Percentiles rank a stretch among this genome's conserved stretches.
phyloP scores from a whole-genome alignment of 2,329 filamentous ascomycete genomes.

The Helicocarpus griseus region DNA sequence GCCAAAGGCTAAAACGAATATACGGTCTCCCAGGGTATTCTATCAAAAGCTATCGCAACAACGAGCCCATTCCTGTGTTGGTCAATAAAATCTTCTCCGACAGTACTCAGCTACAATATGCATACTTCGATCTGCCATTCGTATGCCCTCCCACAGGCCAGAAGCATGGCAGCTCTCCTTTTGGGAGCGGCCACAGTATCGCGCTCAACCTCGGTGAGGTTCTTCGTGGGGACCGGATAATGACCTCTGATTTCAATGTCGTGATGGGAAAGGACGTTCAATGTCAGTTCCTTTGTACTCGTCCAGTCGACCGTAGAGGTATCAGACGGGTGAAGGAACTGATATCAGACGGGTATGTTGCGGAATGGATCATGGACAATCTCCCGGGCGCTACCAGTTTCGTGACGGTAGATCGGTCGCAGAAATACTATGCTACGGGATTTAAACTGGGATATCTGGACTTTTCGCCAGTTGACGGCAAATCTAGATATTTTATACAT shows the following conservation, averaged over 20 bases:
- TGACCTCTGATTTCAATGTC: constrained; percentile 73
- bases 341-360: constrained; percentile 71
- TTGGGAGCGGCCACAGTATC: constrained; percentile 67
- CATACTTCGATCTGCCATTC: constrained; percentile 80
- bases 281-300: constrained; percentile 63
- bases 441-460: constrained; percentile 81
- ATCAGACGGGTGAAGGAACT: constrained; percentile 60
- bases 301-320: constrained; percentile 53
- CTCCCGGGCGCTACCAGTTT: constrained; percentile 82
- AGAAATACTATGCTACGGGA: constrained; percentile 81
- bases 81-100: constrained; percentile 91
- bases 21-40: constrained; percentile 57
- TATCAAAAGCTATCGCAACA: constrained; percentile 66
- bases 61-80: constrained; percentile 70
- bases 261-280: constrained; percentile 65
- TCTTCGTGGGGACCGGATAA: constrained; percentile 75
- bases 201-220: constrained; percentile 81
- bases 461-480: constrained; percentile 47
- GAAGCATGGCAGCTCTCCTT: constrained; percentile 53
- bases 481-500: constrained; percentile 64
- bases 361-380: constrained; percentile 90
- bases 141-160: constrained; percentile 69
- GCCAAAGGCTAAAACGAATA: not conserved
- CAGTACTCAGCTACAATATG: constrained; percentile 82
- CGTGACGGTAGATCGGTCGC: constrained; percentile 71